Evolutionary conservation across 768 basidiomycete species (phyloP), one percentile per base, ranked within the genome.

Genomic region (Hebeloma cylindrosporum): DNA sequence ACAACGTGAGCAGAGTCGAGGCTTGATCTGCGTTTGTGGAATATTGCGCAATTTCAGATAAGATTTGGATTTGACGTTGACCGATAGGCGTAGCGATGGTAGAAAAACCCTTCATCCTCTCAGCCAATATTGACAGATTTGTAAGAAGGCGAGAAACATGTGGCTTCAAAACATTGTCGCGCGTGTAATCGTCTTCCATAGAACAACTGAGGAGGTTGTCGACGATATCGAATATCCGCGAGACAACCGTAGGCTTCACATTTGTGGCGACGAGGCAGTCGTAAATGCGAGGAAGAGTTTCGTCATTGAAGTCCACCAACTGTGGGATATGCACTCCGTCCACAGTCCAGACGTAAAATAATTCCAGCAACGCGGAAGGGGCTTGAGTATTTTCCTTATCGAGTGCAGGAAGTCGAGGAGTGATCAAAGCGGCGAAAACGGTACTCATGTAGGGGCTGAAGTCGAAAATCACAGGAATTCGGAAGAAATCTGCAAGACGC

Each of bases 371-470:
- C 0, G 89, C 83, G 0, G 93, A 95, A 0, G 95, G 93, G 0
- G 90, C 77, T 62, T 97, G 95, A 0, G 87, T 90, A 56, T 94
- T 98, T 64, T 98, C 96, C 31, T 67, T 73, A 47, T 87, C 83
- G 18, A 98, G 71, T 3, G 69, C 63, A 0, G 79, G 68, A 17
- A 99, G 72, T 5, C 96, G 87, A 0, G 95, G 93, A 0, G 85
- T 80, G 55, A 98, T 86, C 69, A 90, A 79, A 0, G 78, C 67
- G 1, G 70, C 47, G 67, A 91, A 97, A 7, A 82, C 77, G 5
- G 73, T 67, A 3, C 68, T 64, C 58, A 98, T 70, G 62, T 83
- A 94, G 0, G 82, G 77, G 0, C 71, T 58, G 60, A 86, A 95
- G 63, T 95, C 80, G 61, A 93, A 96, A 0, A 65, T 57, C 18